Evolutionary conservation across 192 early-diverging fungal genomes (phyloP).

Genomic region (Coemansia sp.): DNA sequence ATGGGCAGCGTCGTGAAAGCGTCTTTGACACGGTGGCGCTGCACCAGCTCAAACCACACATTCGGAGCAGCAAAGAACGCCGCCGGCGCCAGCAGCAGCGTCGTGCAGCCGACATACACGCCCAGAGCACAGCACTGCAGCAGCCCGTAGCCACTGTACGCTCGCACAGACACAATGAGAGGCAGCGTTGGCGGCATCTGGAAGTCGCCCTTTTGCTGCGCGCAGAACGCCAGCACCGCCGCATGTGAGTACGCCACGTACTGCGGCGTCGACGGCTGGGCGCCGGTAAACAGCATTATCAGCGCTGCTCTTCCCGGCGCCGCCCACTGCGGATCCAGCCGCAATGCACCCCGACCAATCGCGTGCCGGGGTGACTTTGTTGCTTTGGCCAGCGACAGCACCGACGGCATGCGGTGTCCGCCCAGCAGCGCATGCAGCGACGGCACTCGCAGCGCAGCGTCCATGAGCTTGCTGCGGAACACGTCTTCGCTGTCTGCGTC

Average conservation of each 20-base stretch:
- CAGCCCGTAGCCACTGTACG: conserved; percentile 57
- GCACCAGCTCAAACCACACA: conserved; percentile 72
- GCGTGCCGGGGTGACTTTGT: conserved; percentile 63
- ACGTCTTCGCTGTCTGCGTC: conserved; percentile 66
- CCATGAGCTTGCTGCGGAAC: conserved; percentile 63
- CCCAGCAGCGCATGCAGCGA: conserved; percentile 39
- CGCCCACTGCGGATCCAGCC: conserved; percentile 59
- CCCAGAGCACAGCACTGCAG: conserved; percentile 56
- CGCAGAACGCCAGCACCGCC: conserved; percentile 37
- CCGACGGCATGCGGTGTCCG: conserved; percentile 54
- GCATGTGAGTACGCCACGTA: conserved; percentile 49
- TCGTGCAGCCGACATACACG: conserved; percentile 59
- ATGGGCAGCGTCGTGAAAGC: conserved; percentile 63
- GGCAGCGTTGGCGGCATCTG: conserved; percentile 49
- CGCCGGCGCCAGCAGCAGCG: conserved; percentile 62
- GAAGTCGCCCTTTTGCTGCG: conserved; percentile 55
- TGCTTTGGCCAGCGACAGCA: conserved; percentile 65
- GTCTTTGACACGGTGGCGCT: conserved; percentile 72
- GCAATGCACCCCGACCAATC: conserved; percentile 60
- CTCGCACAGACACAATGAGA: conserved; percentile 50
- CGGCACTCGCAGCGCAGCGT: conserved; percentile 58
- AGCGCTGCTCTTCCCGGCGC: conserved; percentile 56
- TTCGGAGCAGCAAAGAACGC: conserved; percentile 62
- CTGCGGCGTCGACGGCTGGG: conserved; percentile 51
- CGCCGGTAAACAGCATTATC: conserved; percentile 53